Evolutionary conservation across 768 basidiomycete species (phyloP).

Genomic region (Boletus rufocinnamomeus): DNA sequence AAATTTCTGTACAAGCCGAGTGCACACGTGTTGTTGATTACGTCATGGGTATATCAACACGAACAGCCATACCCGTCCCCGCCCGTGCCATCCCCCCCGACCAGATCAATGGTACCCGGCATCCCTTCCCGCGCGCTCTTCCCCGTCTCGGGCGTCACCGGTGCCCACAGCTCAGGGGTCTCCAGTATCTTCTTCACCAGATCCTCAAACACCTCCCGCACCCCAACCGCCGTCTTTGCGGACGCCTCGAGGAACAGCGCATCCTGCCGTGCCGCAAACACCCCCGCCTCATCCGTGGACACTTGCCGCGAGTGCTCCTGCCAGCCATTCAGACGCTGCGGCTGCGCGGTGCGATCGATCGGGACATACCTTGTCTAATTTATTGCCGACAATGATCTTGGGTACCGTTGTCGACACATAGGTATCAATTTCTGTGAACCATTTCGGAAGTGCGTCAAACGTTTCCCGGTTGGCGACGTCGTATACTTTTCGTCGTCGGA

Average conservation of each 20-base stretch:
- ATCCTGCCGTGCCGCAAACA: constrained; percentile 80
- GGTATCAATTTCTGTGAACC: constrained; percentile 92
- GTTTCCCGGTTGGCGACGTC: constrained; percentile 92
- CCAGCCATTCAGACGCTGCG: not conserved
- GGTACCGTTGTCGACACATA: constrained; percentile 86
- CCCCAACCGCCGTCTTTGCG: constrained; percentile 87
- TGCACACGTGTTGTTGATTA: constrained; percentile 24
- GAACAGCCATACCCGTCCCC: constrained; percentile 30
- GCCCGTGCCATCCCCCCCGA: constrained; percentile 9
- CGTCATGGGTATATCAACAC: constrained; percentile 33
- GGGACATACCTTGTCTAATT: constrained; percentile 78
- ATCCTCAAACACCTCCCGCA: constrained; percentile 73
- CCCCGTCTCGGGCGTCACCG: constrained; percentile 27
- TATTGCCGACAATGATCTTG: constrained; percentile 94
- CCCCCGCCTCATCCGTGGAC: constrained; percentile 69
- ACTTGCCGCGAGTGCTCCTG: constrained; percentile 94
- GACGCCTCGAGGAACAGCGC: constrained; percentile 90
- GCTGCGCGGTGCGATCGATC: too few relatives aligned
- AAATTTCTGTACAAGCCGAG: constrained; percentile 9
- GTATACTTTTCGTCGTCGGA: constrained; percentile 61
- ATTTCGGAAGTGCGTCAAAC: constrained; percentile 91
- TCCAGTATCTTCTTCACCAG: constrained; percentile 83
- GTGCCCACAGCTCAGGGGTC: constrained; percentile 78
- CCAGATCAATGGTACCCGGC: constrained; percentile 47
- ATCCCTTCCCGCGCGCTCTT: constrained; percentile 30